These are phyloP conservation scores for Lactarius trivialis DNA, from an alignment of 768 basidiomycete genomes.

Conservation along the genomic window DNA sequence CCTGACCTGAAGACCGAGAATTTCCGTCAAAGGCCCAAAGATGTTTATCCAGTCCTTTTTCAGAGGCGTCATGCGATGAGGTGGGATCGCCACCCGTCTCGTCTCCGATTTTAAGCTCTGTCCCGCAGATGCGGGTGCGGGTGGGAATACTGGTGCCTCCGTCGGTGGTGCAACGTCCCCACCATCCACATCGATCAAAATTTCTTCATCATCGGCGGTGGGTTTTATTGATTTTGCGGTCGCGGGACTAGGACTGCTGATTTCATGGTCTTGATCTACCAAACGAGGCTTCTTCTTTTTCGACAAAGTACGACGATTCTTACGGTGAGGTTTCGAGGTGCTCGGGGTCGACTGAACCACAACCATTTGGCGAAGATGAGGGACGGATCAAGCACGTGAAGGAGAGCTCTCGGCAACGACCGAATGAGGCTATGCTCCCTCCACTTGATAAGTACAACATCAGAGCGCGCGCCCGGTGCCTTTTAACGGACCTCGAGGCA, in stretches of 20 bases:
- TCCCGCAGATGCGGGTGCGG: conserved; percentile 49
- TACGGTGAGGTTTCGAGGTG: conserved; percentile 26
- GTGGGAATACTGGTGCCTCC: conserved; percentile 61
- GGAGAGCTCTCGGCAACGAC: not conserved
- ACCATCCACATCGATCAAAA: conserved; percentile 53
- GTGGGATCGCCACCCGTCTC: conserved; percentile 87
- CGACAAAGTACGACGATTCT: conserved; percentile 41
- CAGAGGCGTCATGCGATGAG: conserved; percentile 94
- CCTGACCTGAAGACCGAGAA: conserved; percentile 88
- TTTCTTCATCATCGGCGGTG: conserved; percentile 54
- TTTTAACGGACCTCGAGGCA: not conserved
- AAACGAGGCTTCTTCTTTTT: conserved; percentile 36
- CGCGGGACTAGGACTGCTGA: not conserved
- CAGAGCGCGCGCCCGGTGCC: not conserved
- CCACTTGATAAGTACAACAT: too few species aligned
- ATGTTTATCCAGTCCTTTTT: conserved; percentile 96
- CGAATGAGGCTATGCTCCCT: not conserved
- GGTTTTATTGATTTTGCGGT: conserved; percentile 7
- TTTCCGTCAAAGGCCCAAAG: conserved; percentile 92
- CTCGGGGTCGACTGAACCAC: conserved; percentile 34
- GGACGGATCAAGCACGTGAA: not conserved
- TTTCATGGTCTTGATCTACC: conserved; percentile 17
- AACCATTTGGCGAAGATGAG: conserved; percentile 30
- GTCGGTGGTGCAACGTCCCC: conserved; percentile 38
- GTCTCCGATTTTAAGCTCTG: conserved; percentile 70